Base-by-base conservation (phyloP, 805 yeast species). In the Henningerozyma blattae region DNA sequence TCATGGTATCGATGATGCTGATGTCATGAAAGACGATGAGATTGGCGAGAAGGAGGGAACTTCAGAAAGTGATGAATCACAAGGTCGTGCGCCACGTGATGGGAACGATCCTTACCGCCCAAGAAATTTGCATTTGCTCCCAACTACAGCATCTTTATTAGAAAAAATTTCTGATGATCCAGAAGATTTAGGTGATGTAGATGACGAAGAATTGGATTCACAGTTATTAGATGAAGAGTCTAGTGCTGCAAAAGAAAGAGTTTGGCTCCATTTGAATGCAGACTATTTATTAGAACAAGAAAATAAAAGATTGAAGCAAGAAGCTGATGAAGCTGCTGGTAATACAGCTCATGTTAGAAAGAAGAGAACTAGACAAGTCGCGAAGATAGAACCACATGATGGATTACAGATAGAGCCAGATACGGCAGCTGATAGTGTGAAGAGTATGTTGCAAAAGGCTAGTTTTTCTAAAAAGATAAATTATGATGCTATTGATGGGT, bases 231-330 rank as follows among this genome's bases (percentile, higher is more conserved):
- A 71, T 2, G 75, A 69, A 34, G 85, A 77, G 33, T 95, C 87
- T 41, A 67, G 77, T 9, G 67, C 61, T 36, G 52, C 78, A 42
- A 91, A 89, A 54, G 87, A 85, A 44, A 67, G 80, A 39, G 72
- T 87, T 3, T 91, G 98, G 97, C 75, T 81, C 34, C 87, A 91
- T 2, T 65, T 84, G 27, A 87, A 93, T 56, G 82, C 81, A 39
- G 97, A 87, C 19, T 91, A 73, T 50, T 59, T 91, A 35, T 53
- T 84, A 7, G 91, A 80, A 31, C 94, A 85, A 56, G 96, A 89
- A 47, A 72, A 74, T 45, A 86, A 84, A 50, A 64, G 87, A 41
- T 64, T 89, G 39, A 84, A 87, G 52, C 68, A 70, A 34, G 94
- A 86, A 52, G 91, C 94, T 0, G 97, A 91, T 58, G 74, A 71